A percentile compares a stretch with the other conserved stretches of the same genome.
phyloP scores from a whole-genome alignment of 768 basidiomycete species.

The Fistulinella prunicolor region DNA sequence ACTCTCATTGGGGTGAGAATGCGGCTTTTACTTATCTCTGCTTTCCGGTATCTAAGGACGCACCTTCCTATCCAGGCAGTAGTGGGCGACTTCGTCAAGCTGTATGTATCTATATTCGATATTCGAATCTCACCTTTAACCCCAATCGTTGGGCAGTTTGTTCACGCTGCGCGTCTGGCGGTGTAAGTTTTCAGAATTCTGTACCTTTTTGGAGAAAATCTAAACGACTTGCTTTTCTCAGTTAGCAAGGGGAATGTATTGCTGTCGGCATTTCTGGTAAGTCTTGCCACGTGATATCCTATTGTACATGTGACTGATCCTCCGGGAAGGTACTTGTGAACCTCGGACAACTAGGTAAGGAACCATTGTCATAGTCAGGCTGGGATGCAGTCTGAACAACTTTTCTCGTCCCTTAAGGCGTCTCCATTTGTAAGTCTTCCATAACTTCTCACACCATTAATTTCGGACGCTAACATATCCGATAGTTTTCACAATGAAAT shows the following conservation, averaged over 20 bases:
- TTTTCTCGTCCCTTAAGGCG: constrained; percentile 22
- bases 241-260: constrained; percentile 53
- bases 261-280: constrained; percentile 46
- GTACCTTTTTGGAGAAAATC: neutral
- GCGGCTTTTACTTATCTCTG: neutral
- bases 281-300: constrained; percentile 13
- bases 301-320: neutral
- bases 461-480: constrained; percentile 4
- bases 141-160: constrained; percentile 32
- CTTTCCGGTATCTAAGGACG: constrained; percentile 2
- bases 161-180: constrained; percentile 63
- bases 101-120: constrained; percentile 34
- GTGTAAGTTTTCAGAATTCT: constrained; percentile 45
- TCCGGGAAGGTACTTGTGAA: constrained; percentile 42
- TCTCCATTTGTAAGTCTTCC: constrained; percentile 38
- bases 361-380: neutral
- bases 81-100: constrained; percentile 55
- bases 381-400: neutral
- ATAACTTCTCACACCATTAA: neutral
- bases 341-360: constrained; percentile 49
- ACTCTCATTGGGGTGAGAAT: constrained; percentile 36
- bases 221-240: constrained; percentile 19
- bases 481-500: constrained; percentile 43
- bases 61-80: constrained; percentile 37
- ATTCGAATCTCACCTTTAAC: neutral